phyloP scores from a whole-genome alignment of 306 rosid species.

The Prunus mira region DNA sequence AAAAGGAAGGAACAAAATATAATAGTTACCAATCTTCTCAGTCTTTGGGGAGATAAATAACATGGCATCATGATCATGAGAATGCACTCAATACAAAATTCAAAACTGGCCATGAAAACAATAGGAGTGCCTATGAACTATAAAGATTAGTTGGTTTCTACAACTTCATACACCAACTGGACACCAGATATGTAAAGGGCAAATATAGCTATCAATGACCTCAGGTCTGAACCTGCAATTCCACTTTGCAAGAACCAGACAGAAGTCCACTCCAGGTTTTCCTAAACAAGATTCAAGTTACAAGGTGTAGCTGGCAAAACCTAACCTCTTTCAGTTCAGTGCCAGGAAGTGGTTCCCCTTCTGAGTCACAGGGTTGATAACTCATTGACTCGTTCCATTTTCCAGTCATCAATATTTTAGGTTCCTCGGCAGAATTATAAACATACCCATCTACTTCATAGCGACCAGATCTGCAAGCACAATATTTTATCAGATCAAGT shows the following conservation, averaged over 20 bases:
- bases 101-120: neutral
- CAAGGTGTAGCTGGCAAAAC: neutral
- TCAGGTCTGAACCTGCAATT: neutral
- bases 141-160: neutral
- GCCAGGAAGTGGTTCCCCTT: constrained; percentile 87
- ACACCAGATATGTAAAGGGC: neutral
- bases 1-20: neutral
- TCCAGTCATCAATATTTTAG: constrained; percentile 88
- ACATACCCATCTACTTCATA: constrained; percentile 96
- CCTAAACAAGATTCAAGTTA: neutral
- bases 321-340: constrained; percentile 88
- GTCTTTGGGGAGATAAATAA: neutral
- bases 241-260: neutral
- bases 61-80: neutral
- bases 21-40: neutral
- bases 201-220: neutral
- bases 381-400: constrained; percentile 82
- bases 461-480: constrained; percentile 70
- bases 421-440: constrained; percentile 81
- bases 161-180: neutral
- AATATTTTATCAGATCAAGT: neutral
- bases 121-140: neutral
- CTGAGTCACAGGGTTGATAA: constrained; percentile 81
- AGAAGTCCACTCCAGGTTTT: neutral
- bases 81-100: neutral